Conservation (phyloP, 108 stramenopile genomes). For the Skeletonema marinoi region DNA sequence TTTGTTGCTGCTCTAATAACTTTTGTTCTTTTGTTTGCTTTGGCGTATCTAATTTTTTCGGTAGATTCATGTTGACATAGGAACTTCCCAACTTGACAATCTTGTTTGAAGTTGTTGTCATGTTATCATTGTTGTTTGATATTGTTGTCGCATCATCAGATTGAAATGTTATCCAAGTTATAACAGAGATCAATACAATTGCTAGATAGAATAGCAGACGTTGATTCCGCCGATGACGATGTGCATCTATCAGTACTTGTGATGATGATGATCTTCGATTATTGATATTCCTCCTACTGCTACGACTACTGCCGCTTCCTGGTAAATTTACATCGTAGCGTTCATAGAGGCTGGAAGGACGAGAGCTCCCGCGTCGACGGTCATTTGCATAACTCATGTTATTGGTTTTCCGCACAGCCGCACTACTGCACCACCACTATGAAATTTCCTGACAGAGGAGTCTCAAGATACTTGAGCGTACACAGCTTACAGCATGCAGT, state of each 20-base stretch:
- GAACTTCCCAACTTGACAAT: slow-evolving; percentile 1
- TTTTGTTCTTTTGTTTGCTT: slow-evolving; percentile 3
- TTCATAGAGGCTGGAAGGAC: neutral
- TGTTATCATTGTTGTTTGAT: neutral
- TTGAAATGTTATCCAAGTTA: slow-evolving; percentile 6
- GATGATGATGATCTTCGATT: neutral
- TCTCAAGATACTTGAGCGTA: too few species aligned
- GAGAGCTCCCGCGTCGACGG: neutral
- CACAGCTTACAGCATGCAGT: too few species aligned
- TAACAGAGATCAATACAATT: slow-evolving; percentile 2
- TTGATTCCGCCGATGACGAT: slow-evolving; percentile 12
- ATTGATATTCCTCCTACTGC: neutral
- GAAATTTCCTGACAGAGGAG: too few species aligned
- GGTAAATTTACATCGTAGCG: slow-evolving; percentile 4
- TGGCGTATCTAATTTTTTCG: neutral
- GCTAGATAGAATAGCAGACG: slow-evolving; percentile 1
- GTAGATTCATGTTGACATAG: neutral
- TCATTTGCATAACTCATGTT: slow-evolving; percentile 8
- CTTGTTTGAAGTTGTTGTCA: neutral
- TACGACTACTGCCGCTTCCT: neutral
- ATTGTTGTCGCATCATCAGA: neutral
- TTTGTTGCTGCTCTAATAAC: slow-evolving; percentile 8
- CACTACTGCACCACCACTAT: neutral
- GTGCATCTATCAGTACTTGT: slow-evolving; percentile 1
- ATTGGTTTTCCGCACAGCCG: neutral